phyloP scores from a whole-genome alignment of 1,139 yeast genomes.

The Scheffersomyces illinoinensis region DNA sequence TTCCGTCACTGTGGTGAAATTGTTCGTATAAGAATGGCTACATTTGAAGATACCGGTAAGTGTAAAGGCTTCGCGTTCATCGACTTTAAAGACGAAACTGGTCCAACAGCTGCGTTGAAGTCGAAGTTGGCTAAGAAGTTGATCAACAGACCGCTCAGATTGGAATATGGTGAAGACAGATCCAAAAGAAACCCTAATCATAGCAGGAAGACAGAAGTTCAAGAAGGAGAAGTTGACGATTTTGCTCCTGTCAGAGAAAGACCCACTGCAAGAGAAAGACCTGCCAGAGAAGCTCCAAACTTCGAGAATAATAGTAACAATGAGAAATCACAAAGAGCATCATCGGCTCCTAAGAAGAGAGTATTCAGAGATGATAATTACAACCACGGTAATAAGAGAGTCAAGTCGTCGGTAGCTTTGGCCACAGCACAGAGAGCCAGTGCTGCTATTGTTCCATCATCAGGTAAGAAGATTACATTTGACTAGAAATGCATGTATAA shows the following conservation, averaged over 20 bases:
- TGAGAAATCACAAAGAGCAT: constrained; percentile 7
- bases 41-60: constrained; percentile 93
- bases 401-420: constrained; percentile 83
- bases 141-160: constrained; percentile 73
- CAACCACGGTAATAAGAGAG: constrained; percentile 36
- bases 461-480: constrained; percentile 86
- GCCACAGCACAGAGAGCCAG: constrained; percentile 89
- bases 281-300: constrained; percentile 1
- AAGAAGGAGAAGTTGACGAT: constrained; percentile 18
- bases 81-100: constrained; percentile 78
- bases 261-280: constrained; percentile 6
- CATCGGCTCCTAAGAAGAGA: constrained; percentile 14
- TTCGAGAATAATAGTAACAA: neutral
- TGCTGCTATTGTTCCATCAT: constrained; percentile 83
- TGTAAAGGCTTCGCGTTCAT: constrained; percentile 96
- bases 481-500: constrained; percentile 24
- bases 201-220: constrained; percentile 25
- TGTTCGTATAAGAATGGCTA: constrained; percentile 85
- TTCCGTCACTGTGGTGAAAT: constrained; percentile 82
- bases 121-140: constrained; percentile 69
- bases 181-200: constrained; percentile 67
- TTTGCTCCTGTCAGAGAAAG: constrained; percentile 13
- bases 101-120: constrained; percentile 80
- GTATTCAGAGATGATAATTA: constrained; percentile 15
- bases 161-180: constrained; percentile 96